Evolutionary conservation across 768 basidiomycete species (phyloP).

Genomic region (Tricholoma sp.): DNA sequence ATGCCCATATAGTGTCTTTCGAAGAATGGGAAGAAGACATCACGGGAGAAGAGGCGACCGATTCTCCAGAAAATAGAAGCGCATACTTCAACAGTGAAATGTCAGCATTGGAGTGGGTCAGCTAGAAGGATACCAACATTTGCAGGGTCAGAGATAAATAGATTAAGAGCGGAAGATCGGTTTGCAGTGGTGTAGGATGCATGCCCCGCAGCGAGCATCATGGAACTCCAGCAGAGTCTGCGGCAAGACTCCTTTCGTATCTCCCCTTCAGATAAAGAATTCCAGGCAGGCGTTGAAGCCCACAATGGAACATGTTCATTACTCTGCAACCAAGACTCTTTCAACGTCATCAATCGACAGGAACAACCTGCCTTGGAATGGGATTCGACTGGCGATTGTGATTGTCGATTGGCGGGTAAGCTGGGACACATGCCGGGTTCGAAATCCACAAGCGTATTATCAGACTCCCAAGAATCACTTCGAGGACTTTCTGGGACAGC

Average conservation of each 20-base stretch:
- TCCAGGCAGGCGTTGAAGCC: constrained; percentile 63
- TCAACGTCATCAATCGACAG: constrained; percentile 48
- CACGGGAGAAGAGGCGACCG: constrained; percentile 33
- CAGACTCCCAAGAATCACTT: constrained; percentile 17
- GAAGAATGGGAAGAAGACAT: constrained; percentile 26
- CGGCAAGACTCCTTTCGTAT: constrained; percentile 68
- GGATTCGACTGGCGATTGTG: constrained; percentile 5
- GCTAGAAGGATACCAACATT: constrained; percentile 43
- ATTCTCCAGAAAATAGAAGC: constrained; percentile 74
- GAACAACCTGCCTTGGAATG: constrained; percentile 31
- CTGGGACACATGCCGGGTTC: constrained; percentile 11
- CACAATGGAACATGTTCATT: constrained; percentile 56
- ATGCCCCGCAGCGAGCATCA: constrained; percentile 60
- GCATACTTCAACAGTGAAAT: constrained; percentile 43
- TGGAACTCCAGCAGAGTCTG: constrained; percentile 67
- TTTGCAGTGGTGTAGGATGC: constrained; percentile 52
- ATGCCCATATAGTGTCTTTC: constrained; percentile 73
- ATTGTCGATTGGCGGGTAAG: constrained; percentile 1
- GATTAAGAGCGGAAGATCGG: constrained; percentile 32
- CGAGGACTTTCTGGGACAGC: constrained; percentile 23
- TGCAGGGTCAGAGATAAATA: constrained; percentile 58
- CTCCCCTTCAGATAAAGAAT: constrained; percentile 50
- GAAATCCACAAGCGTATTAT: constrained; percentile 15
- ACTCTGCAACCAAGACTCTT: constrained; percentile 43
- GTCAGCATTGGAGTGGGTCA: constrained; percentile 4